Evolutionary conservation across 768 basidiomycete genomes (phyloP), one percentile per base, ranked within the genome.

Genomic region (Asterophora parasitica): DNA sequence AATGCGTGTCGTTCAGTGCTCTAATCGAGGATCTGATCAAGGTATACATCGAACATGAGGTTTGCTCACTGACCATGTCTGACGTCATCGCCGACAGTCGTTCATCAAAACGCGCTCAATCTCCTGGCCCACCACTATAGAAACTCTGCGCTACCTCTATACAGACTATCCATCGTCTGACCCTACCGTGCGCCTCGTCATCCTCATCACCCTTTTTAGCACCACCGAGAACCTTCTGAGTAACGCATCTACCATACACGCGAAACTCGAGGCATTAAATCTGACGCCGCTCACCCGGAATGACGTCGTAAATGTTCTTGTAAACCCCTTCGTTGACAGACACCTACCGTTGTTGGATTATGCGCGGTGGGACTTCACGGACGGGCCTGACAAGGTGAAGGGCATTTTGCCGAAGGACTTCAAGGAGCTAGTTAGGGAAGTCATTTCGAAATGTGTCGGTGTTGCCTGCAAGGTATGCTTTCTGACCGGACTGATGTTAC

Each of bases 51-150:
- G 7, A 17, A 20, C 39, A 23, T 31, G 38, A 32, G 10, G 35
- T 42, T 17, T 31, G 30, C 34, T 44, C 19, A 26, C 44, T 12
- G n/a, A 53, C 42, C 53, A 48, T 32, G 57, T 41, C 17, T 44
- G 39, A 40, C 43, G 20, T 33, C 13, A 54, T 43, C 32, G 33
- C 26, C 23, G 20, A 37, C 41, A 89, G 87, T 76, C 83, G 8
- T 90, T 88, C 66, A 63, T 81, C 54, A 79, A 74, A 38, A 83
- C 84, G 1, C 81, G 86, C 44, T 82, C 83, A 5, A 78, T 89
- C 49, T 79, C 77, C 17, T 71, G 65, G 20, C 41, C 63, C 16
- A 61, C 67, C 44, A 79, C 76, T 15, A 72, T 71, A 44, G 72
- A 73, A 56, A 75, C 74, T 28, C 71, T 90, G 32, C 76, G 79